Percentiles rank a stretch among this genome's conserved stretches.
phyloP scores from a whole-genome alignment of 768 basidiomycete species.

The Mycena floridula region DNA sequence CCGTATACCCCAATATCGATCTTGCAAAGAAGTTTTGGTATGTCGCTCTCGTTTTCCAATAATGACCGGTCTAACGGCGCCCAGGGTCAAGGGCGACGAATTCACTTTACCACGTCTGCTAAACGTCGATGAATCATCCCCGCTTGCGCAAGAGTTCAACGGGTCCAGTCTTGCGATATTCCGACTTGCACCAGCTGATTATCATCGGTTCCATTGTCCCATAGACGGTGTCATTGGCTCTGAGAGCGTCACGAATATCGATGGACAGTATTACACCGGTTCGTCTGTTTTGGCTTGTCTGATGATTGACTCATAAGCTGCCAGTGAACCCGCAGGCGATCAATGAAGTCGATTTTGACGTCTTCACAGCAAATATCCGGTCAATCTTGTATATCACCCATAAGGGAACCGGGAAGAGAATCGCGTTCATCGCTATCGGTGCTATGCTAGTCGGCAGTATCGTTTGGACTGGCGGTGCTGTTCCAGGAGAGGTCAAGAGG shows the following conservation, averaged over 20 bases:
- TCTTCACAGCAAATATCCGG: conserved; percentile 60
- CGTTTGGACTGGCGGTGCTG: conserved; percentile 49
- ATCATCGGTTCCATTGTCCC: conserved; percentile 76
- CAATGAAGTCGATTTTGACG: conserved; percentile 58
- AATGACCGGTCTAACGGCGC: not conserved
- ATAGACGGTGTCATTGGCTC: conserved; percentile 48
- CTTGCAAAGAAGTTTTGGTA: conserved; percentile 68
- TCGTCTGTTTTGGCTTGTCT: no score
- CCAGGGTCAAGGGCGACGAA: conserved; percentile 61
- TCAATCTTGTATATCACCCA: conserved; percentile 50
- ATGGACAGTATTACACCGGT: conserved; percentile 61
- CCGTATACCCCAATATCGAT: conserved; percentile 54
- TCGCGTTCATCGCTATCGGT: conserved; percentile 73
- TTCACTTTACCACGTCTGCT: conserved; percentile 66
- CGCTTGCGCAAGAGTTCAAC: conserved; percentile 33
- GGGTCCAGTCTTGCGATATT: conserved; percentile 57
- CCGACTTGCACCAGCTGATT: conserved; percentile 75
- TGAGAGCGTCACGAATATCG: conserved; percentile 37
- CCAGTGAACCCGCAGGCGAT: conserved; percentile 75
- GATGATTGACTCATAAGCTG: not conserved
- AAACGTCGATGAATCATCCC: conserved; percentile 33
- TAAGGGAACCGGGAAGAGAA: conserved; percentile 31
- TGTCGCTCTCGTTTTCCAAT: conserved; percentile 5
- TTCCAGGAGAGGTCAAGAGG: conserved; percentile 41
- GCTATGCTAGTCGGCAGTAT: conserved; percentile 80